Evolutionary conservation across 169 alveolate genomes (phyloP), one percentile per base, ranked within the genome.

Genomic region (Eimeria falciformis): DNA sequence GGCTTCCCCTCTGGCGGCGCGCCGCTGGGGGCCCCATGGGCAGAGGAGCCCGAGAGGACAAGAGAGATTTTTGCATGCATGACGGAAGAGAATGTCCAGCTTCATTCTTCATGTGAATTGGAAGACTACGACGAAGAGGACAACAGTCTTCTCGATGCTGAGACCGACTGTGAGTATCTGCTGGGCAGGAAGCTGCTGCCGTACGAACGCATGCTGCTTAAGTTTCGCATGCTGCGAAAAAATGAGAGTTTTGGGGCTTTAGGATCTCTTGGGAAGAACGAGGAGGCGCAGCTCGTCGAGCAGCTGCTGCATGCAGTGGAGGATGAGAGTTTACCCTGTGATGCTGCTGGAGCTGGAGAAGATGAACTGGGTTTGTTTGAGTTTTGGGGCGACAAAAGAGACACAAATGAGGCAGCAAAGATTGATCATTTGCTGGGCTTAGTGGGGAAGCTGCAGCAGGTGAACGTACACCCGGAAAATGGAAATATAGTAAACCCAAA

Each of bases 141-240:
- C 85, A 75, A n/a, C 65, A 75, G 85, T 45, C 6, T 75, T 21
- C 62, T 75, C 45, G 85, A 75, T 27, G 85, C 85, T 43, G 85
- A 75, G 37, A 75, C 85, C 14, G 85, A 75, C 65, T 75, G 85
- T 27, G 85, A 75, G 40, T 75, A 75, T 45, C 21, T 75, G 43
- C 21, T 75, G 65, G 85, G 85, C 27, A 11, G 85, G 18, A 56
- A 75, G 85, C 85, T 75, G 66, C 65, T 75, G 45, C 85, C 85
- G 1, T 75, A 75, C 17, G 85, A 75, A 40, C 56, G 85, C 9
- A 75, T 75, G 85, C 85, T 75, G 62, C 85, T 75, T 11, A 75
- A 45, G 29, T 75, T n/a, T 45, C 56, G 85, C 66, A 45, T 75
- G 85, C 85, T 75, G 40, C 50, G 45, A 40, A 50, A 50, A 14